Evolutionary conservation across 495 filamentous ascomycete species (phyloP).

Genomic region (Xylaria bambusicola): DNA sequence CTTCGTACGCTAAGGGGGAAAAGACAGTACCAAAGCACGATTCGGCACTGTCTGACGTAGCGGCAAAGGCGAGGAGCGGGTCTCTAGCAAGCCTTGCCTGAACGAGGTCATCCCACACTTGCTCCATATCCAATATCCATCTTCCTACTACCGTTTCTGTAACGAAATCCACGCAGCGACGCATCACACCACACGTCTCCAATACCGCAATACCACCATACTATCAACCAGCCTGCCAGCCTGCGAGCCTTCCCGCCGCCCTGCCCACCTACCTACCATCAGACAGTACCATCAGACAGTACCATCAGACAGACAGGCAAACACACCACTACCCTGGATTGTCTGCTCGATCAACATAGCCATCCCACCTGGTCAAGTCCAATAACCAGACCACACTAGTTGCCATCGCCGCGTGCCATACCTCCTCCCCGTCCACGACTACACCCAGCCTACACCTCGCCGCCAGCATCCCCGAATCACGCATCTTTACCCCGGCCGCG

Average conservation of each 20-base stretch:
- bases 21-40: background rate
- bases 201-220: constrained; percentile 2
- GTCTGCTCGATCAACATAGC: constrained; percentile 7
- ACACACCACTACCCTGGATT: background rate
- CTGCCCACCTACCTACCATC: background rate
- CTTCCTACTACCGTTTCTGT: constrained; percentile 9
- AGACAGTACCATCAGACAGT: too few species aligned
- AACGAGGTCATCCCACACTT: constrained; percentile 22
- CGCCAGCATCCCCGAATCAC: constrained; percentile 3
- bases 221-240: background rate
- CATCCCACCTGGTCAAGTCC: background rate
- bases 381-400: background rate
- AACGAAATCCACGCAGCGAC: constrained; percentile 19
- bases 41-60: constrained; percentile 22
- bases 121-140: constrained; percentile 15
- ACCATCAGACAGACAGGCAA: too few species aligned
- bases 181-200: constrained; percentile 16
- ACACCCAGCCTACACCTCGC: background rate
- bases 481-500: constrained; percentile 10
- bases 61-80: constrained; percentile 17
- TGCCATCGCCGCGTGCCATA: constrained; percentile 10
- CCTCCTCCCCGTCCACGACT: too few species aligned
- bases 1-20: constrained; percentile 5
- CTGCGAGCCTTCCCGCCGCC: too few species aligned
- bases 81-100: constrained; percentile 21